Base-by-base conservation (phyloP, 805 yeast species). In the Ogataea parapolymorpha region DNA sequence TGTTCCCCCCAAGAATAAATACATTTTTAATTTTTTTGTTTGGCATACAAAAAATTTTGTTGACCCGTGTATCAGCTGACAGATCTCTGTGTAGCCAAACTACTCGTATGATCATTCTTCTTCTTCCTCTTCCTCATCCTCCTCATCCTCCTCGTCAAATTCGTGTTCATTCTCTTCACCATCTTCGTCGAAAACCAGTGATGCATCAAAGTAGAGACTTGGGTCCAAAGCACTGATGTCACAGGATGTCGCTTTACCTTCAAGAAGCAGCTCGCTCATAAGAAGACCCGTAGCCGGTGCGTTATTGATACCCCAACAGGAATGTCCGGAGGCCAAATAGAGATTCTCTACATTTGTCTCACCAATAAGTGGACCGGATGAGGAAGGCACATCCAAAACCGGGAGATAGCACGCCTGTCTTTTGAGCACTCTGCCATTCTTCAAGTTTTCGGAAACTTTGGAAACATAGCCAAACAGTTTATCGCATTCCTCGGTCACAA, bases 231-330 rank as follows among this genome's bases (percentile, higher is more conserved):
- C 85, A 24, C 82, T 72, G 22, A 90, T 77, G 58, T 85, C 87
- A 18, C 96, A 93, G 44, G 87, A 77, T 26, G 65, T 71, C 7
- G 84, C 83, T 49, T 77, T 79, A 10, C 97, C 98, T 37, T 91
- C 97, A 32, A 91, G 62, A 33, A 91, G 62, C 40, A 91, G 56
- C 65, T 91, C 98, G 49, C 95, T 80, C 81, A 91, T 75, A 27
- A 93, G 74, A 57, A 87, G 80, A n/a, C 99, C 99, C 0, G 97
- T 90, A 4, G 85, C 97, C 1, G 97, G 97, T 0, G 96, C 96
- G 63, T 93, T 91, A 66, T 91, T 93, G 48, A 91, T 93, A 16
- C 99, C 99, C 99, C 99, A 91, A 66, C 98, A 93, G 12, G 96
- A 85, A 63, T 91, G 99, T 0, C 98, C 99, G 12, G 91, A 78